Percentiles rank a stretch among this genome's conserved stretches.
Conservation (phyloP, 257 asterid species). For the Gynochthodes officinalis region DNA sequence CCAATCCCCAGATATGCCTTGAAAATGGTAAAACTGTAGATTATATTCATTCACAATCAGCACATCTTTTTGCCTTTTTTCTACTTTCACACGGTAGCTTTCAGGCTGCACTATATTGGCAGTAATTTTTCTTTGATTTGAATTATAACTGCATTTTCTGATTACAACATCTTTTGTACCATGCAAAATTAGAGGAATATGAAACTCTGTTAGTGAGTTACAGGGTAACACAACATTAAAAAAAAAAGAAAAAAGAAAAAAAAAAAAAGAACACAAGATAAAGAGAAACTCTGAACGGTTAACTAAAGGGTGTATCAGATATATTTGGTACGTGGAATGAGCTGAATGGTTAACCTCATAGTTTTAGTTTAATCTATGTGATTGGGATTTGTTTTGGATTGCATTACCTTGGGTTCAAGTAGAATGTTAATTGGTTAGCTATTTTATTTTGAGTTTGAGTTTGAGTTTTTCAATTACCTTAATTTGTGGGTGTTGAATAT, state of each 20-base stretch:
- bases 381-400: background rate
- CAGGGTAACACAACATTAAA: too few relatives aligned
- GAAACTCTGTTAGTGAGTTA: background rate
- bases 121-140: background rate
- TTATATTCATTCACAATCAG: background rate
- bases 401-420: background rate
- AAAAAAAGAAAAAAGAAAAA: too few relatives aligned
- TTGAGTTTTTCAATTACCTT: background rate
- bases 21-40: background rate
- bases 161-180: background rate
- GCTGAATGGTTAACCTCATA: too few relatives aligned
- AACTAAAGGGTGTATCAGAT: background rate
- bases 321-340: background rate
- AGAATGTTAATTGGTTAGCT: background rate
- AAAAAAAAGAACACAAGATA: too few relatives aligned
- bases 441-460: background rate
- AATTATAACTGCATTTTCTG: background rate
- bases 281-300: background rate
- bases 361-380: too few relatives aligned
- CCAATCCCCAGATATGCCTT: background rate
- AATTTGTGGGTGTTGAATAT: background rate
- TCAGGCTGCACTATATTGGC: background rate
- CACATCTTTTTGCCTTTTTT: background rate
- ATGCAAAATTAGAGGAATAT: background rate
- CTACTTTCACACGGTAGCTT: background rate